Evolutionary conservation across 768 basidiomycete genomes (phyloP).

Genomic region (Trametopsis cervina): DNA sequence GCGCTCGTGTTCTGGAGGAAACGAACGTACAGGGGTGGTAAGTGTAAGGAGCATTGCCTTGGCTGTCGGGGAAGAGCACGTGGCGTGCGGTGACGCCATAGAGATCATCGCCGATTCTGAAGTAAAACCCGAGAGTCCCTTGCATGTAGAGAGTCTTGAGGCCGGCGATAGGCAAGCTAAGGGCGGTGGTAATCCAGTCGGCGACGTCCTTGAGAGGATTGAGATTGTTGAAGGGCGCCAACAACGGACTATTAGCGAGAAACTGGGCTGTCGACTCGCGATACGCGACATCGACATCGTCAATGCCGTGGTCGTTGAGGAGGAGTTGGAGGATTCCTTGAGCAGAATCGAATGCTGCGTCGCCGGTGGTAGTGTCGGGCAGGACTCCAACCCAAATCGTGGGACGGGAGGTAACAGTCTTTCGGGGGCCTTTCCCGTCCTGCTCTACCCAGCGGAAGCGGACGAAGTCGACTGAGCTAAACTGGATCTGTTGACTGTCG

Average conservation of each 20-base stretch:
- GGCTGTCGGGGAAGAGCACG: conserved; percentile 20
- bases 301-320: conserved; percentile 9
- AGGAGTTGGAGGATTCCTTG: conserved; percentile 16
- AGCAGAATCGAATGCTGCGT: conserved; percentile 14
- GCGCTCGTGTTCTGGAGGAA: conserved; percentile 19
- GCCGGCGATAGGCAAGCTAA: conserved; percentile 32
- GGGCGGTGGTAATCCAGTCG: conserved; percentile 27
- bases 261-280: conserved; percentile 15
- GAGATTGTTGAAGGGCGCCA: conserved; percentile 14
- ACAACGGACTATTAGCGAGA: conserved; percentile 15
- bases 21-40: conserved; percentile 12
- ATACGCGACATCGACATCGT: conserved; percentile 18
- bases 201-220: conserved; percentile 28
- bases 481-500: conserved; percentile 6
- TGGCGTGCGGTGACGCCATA: conserved; percentile 30
- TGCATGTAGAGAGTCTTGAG: conserved; percentile 23
- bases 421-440: conserved; percentile 1
- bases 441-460: conserved; percentile 13
- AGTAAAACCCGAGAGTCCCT: conserved; percentile 32
- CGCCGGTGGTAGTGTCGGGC: conserved; percentile 18
- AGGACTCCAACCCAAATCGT: conserved; percentile 23
- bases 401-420: conserved; percentile 12
- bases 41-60: conserved; percentile 18
- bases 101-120: conserved; percentile 24
- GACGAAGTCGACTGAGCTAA: conserved; percentile 13